Conservation (phyloP, 73 alveolate genomes). For the Paramecium primaurelia region DNA sequence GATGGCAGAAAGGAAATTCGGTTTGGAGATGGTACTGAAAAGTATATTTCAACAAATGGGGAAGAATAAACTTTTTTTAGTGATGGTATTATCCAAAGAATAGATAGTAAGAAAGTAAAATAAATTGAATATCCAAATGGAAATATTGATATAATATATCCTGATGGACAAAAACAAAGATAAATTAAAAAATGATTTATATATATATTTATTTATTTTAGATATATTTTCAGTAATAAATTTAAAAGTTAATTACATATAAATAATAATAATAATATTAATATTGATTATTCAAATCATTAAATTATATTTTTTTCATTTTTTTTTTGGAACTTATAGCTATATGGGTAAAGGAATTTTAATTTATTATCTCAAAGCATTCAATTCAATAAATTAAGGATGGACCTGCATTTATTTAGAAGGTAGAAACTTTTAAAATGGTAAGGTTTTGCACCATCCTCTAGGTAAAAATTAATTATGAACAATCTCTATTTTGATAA, state of each 20-base stretch:
- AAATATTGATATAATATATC: conserved; percentile 35
- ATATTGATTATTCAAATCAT: not conserved
- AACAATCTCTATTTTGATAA: not conserved
- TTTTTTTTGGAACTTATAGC: not conserved
- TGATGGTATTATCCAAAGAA: conserved; percentile 48
- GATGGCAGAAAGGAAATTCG: conserved; percentile 94
- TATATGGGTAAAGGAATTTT: not conserved
- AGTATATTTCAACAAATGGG: conserved; percentile 82
- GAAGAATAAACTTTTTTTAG: conserved; percentile 79
- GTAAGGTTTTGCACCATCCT: conserved; percentile 16
- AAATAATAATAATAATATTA: not conserved
- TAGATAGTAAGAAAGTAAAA: conserved; percentile 39
- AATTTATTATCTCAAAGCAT: not conserved
- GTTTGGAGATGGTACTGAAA: conserved; percentile 90
- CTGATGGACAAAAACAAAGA: conserved; percentile 34
- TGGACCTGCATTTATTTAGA: not conserved
- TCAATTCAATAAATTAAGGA: conserved; percentile 13
- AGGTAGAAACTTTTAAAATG: not conserved
- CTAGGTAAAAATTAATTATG: conserved; percentile 28
- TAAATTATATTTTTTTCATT: not conserved
- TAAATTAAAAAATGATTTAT: not conserved
- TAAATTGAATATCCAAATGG: conserved; percentile 59
- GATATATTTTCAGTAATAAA: too few species aligned
- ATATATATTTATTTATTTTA: not conserved
- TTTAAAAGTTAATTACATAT: not conserved